phyloP scores from a whole-genome alignment of 257 asterid genomes.

The Primulina tabacum region DNA sequence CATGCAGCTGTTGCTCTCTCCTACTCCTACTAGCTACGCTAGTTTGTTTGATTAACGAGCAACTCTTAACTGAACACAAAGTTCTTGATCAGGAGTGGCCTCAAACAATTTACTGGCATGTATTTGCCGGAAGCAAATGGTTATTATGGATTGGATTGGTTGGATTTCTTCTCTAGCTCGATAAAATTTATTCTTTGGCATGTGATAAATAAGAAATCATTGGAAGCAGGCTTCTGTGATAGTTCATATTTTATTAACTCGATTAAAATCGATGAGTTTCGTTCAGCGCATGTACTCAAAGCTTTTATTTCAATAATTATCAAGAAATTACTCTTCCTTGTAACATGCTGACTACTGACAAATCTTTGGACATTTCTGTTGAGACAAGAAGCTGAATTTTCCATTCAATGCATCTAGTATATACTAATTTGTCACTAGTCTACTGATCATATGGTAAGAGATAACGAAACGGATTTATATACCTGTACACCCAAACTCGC shows the following conservation, averaged over 20 bases:
- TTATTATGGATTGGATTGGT: background rate
- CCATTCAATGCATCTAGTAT: background rate
- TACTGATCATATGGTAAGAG: background rate
- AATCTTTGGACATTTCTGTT: background rate
- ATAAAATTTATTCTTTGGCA: background rate
- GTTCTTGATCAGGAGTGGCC: background rate
- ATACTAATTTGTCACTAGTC: background rate
- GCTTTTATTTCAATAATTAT: too few relatives aligned
- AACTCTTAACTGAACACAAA: background rate
- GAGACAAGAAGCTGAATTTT: background rate
- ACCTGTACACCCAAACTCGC: slow-evolving; percentile 83
- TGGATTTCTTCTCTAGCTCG: background rate
- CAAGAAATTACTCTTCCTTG: background rate
- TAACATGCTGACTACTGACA: background rate
- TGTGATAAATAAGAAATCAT: background rate
- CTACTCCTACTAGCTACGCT: background rate
- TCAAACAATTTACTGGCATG: background rate
- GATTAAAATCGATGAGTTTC: background rate
- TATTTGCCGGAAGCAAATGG: background rate
- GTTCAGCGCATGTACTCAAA: background rate
- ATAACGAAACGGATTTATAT: too few relatives aligned
- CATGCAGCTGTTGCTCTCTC: background rate
- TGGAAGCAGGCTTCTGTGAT: background rate
- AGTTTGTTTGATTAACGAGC: background rate
- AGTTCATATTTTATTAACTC: too few relatives aligned